Evolutionary conservation across 2,329 filamentous ascomycete species (phyloP).

Genomic region (Penicillium verrucosum): DNA sequence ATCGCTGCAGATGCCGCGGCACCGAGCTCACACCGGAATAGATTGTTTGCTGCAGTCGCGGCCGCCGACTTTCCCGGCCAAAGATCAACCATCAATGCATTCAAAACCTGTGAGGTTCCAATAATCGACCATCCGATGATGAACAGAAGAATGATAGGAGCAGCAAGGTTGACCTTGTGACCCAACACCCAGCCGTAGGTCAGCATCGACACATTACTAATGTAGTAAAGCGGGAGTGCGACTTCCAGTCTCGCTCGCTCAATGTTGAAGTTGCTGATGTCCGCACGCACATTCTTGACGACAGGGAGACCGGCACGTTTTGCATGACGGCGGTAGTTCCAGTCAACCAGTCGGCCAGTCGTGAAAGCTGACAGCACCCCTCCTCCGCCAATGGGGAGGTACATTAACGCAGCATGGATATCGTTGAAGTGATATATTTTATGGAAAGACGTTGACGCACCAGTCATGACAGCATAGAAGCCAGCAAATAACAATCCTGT

Average conservation of each 20-base stretch:
- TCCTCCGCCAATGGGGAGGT: slow-evolving; percentile 31
- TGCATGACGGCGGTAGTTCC: slow-evolving; percentile 70
- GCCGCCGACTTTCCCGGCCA: slow-evolving; percentile 37
- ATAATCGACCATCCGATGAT: slow-evolving; percentile 36
- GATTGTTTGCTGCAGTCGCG: slow-evolving; percentile 42
- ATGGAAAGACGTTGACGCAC: slow-evolving; percentile 47
- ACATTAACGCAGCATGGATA: slow-evolving; percentile 45
- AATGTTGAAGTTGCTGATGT: slow-evolving; percentile 48
- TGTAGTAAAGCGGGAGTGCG: slow-evolving; percentile 32
- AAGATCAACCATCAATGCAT: slow-evolving; percentile 46
- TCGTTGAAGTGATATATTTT: slow-evolving; percentile 48
- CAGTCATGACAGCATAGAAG: slow-evolving; percentile 48
- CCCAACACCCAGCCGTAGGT: slow-evolving; percentile 39
- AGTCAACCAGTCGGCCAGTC: slow-evolving; percentile 60
- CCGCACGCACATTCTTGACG: slow-evolving; percentile 45
- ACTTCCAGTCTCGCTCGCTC: slow-evolving; percentile 40
- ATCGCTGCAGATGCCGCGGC: slow-evolving; percentile 41
- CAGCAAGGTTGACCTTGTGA: slow-evolving; percentile 30
- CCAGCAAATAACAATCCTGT: slow-evolving; percentile 46
- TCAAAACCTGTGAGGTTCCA: slow-evolving; percentile 38
- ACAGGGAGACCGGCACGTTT: slow-evolving; percentile 59
- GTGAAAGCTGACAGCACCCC: slow-evolving; percentile 24
- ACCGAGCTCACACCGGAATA: slow-evolving; percentile 40
- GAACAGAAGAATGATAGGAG: slow-evolving; percentile 34
- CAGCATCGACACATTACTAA: slow-evolving; percentile 27